Base-by-base conservation (phyloP, 179 eudicot species). In the Spergularia azorica region DNA sequence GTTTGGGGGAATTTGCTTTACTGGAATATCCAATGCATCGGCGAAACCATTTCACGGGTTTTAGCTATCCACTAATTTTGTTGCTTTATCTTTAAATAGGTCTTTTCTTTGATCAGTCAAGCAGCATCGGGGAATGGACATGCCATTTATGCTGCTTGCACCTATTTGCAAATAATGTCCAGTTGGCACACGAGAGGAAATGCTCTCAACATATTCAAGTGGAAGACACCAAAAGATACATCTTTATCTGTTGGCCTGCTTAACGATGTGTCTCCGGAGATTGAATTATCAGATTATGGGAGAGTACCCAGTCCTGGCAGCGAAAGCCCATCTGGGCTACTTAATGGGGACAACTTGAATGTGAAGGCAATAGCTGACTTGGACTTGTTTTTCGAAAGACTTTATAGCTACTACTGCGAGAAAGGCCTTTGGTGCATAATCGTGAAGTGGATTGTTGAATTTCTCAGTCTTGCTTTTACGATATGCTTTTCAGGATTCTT, bases 391-490 rank as follows among this genome's bases (percentile, higher is more conserved):
- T 95, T 91, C 66, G 98, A 94, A 86, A 88, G 96, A 82, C 84
- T 95, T 20, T 94, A 95, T 82, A 90, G 86, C 86, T 95, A 95
- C 73, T 94, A 95, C 65, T 90, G 99, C 69, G 99, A 93, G 83
- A 95, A 95, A 84, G 99, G 99, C 56, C 93, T 95, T 77, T 94
- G 96, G 97, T 95, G 98, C 88, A 90, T 95, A 38, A 90, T 95
- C 62, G 92, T 90, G 9, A 95, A 93, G 88, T 95, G 99, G 99
- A 89, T 93, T 67, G 92, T 91, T 70, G 99, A 95, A 82, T 97
- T 93, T 21, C 79, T 94, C 38, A 90, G 97, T 80, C 89, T 95
- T 52, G 99, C 90, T 72, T 95, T 95, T 81, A 90, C 90, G 15
- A 91, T 95, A 83, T 93, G 96, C 76, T 95, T 95, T 81, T 89